Evolutionary conservation across 1,284 basidiomycete genomes (phyloP).

Genomic region (Cutaneotrichosporon curvatum): DNA sequence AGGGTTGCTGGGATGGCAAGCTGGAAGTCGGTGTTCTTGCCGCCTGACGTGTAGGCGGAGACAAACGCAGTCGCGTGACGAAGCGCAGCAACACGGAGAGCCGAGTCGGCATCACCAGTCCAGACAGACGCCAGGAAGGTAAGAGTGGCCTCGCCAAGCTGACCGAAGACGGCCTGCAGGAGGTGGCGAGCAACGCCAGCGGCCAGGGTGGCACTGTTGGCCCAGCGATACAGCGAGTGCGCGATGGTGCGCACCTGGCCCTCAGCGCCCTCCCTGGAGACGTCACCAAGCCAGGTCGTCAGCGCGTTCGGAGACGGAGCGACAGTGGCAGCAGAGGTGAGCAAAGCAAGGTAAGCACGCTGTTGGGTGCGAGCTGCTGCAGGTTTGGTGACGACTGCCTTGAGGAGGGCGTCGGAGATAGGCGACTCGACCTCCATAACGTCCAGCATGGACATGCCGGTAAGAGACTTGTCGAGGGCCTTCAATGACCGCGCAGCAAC

Average conservation of each 20-base stretch:
- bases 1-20: constrained; percentile 71
- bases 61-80: constrained; percentile 61
- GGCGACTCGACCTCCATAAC: constrained; percentile 18
- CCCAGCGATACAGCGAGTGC: constrained; percentile 54
- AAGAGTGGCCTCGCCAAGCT: constrained; percentile 64
- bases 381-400: constrained; percentile 30
- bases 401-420: constrained; percentile 15
- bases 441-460: constrained; percentile 14
- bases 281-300: constrained; percentile 22
- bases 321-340: constrained; percentile 27
- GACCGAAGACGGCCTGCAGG: constrained; percentile 61
- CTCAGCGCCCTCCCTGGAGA: background rate
- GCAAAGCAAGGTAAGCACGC: constrained; percentile 27
- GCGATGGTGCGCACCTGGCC: constrained; percentile 17
- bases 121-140: constrained; percentile 71
- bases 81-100: constrained; percentile 62
- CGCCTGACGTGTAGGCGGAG: constrained; percentile 45
- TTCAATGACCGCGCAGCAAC: constrained; percentile 50
- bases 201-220: constrained; percentile 51
- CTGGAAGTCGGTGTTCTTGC: constrained; percentile 62
- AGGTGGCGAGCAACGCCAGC: constrained; percentile 53
- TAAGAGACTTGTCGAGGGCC: constrained; percentile 12
- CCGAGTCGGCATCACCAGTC: constrained; percentile 44
- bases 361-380: constrained; percentile 27
- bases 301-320: constrained; percentile 8